phyloP scores from a whole-genome alignment of 2,329 filamentous ascomycete species.

The Scolecobasidium constrictum region DNA sequence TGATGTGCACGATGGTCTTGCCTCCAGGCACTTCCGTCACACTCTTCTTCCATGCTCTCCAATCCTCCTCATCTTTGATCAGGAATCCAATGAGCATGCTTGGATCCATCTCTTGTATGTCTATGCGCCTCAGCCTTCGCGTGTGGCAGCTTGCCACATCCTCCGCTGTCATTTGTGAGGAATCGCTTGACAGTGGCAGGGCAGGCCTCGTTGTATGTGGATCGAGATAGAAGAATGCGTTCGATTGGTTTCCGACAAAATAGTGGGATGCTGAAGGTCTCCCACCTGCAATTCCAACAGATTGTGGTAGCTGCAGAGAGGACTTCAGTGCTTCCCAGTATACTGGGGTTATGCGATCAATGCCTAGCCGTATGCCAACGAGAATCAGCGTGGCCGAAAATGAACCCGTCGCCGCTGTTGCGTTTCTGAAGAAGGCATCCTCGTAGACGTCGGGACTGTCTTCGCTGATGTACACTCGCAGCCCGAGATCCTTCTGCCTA shows the following conservation, averaged over 20 bases:
- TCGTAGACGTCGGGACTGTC: constrained; percentile 90
- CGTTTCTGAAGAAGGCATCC: constrained; percentile 71
- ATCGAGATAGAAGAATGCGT: constrained; percentile 86
- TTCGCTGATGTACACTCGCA: constrained; percentile 80
- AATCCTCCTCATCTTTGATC: constrained; percentile 72
- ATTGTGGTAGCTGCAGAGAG: constrained; percentile 76
- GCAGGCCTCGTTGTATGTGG: constrained; percentile 77
- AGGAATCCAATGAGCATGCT: constrained; percentile 96
- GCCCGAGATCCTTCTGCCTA: constrained; percentile 45
- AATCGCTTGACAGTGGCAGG: constrained; percentile 51
- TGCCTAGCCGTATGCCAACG: constrained; percentile 78
- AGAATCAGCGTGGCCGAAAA: constrained; percentile 84
- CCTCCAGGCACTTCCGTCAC: constrained; percentile 60
- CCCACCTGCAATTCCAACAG: constrained; percentile 91
- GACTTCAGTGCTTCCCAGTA: constrained; percentile 92
- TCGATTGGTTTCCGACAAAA: constrained; percentile 62
- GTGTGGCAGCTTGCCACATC: constrained; percentile 83
- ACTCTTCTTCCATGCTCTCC: constrained; percentile 69
- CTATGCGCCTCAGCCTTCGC: constrained; percentile 66
- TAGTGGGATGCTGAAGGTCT: constrained; percentile 84
- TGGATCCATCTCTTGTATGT: constrained; percentile 89
- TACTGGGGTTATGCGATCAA: constrained; percentile 86
- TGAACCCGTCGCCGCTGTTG: constrained; percentile 50
- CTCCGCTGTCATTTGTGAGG: constrained; percentile 51
- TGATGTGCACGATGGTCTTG: constrained; percentile 78